Evolutionary conservation across 2,329 filamentous ascomycete species (phyloP).

Genomic region (Hypoxylon sp.): DNA sequence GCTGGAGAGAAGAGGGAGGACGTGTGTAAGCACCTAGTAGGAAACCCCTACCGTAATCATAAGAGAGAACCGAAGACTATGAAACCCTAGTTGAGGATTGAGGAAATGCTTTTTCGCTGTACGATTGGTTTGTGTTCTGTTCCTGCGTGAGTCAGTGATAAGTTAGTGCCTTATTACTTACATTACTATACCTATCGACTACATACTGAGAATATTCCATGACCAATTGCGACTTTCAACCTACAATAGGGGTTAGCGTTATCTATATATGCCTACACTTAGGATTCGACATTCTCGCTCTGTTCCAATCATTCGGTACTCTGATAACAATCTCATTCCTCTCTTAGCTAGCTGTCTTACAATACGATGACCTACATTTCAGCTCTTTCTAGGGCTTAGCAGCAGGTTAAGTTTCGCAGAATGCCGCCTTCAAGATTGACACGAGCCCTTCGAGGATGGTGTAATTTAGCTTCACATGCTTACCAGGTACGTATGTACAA

Average conservation of each 20-base stretch:
- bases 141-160: neutral
- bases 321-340: too few relatives aligned
- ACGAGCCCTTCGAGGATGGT: too few relatives aligned
- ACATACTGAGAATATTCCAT: neutral
- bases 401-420: too few relatives aligned
- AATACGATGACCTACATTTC: too few relatives aligned
- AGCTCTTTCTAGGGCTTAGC: too few relatives aligned
- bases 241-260: neutral
- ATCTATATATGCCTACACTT: too few relatives aligned
- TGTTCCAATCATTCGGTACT: too few relatives aligned
- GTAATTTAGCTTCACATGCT: too few relatives aligned
- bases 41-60: constrained; percentile 39
- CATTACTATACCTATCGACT: neutral
- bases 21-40: constrained; percentile 38
- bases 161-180: neutral
- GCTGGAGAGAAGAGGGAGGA: constrained; percentile 14
- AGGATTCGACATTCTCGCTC: too few relatives aligned
- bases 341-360: too few relatives aligned
- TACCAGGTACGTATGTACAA: too few relatives aligned
- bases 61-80: constrained; percentile 30
- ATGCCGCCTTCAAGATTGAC: too few relatives aligned
- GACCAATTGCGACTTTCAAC: neutral
- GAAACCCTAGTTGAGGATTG: constrained; percentile 9
- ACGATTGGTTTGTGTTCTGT: neutral
- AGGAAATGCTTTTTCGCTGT: neutral